A percentile compares a stretch with the other conserved stretches of the same genome.
Evolutionary conservation across 306 rosid species (phyloP).

Genomic region (Dryas octopetala): DNA sequence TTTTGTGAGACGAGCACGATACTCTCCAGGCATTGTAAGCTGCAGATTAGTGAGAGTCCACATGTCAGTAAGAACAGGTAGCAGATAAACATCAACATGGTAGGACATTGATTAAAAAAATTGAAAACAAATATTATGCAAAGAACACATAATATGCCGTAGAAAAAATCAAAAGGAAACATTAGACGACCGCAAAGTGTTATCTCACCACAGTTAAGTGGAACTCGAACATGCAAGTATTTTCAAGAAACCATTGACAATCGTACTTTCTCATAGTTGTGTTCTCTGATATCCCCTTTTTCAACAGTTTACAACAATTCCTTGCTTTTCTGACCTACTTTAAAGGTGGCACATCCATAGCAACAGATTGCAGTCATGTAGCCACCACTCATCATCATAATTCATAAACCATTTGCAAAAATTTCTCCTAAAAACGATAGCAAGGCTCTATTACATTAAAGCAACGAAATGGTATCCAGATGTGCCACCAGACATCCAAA

Average conservation of each 20-base stretch:
- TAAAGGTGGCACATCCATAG: background rate
- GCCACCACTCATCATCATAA: background rate
- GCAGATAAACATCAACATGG: background rate
- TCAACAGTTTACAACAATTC: background rate
- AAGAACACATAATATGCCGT: background rate
- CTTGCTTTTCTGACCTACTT: background rate
- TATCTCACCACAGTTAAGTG: background rate
- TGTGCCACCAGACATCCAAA: background rate
- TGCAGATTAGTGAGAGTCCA: conserved; percentile 37
- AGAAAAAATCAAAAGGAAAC: background rate
- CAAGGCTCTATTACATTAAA: background rate
- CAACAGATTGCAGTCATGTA: background rate
- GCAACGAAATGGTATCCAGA: background rate
- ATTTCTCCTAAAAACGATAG: background rate
- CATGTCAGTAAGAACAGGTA: conserved; percentile 13
- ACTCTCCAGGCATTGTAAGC: conserved; percentile 88
- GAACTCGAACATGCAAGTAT: background rate
- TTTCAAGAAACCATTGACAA: background rate
- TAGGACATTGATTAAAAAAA: conserved; percentile 3
- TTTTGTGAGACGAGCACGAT: conserved; percentile 79
- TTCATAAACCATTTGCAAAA: background rate
- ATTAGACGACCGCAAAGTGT: background rate
- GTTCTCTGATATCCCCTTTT: background rate
- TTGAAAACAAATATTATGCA: background rate
- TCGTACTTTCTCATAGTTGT: background rate